Evolutionary conservation across 306 rosid genomes (phyloP).

Genomic region (Datisca glomerata): DNA sequence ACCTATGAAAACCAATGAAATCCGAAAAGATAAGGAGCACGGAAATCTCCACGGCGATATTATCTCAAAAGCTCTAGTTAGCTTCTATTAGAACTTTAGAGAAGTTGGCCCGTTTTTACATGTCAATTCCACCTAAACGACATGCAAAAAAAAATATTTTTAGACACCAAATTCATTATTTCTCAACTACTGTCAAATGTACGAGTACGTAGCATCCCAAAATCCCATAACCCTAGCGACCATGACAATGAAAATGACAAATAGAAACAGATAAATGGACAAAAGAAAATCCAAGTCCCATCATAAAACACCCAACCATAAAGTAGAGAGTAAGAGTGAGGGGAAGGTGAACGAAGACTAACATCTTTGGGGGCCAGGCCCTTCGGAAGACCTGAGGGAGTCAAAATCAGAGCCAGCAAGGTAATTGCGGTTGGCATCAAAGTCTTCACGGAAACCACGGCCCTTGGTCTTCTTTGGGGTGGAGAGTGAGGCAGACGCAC

Average conservation of each 20-base stretch:
- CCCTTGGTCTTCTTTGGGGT: slow-evolving; percentile 81
- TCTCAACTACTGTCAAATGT: too few relatives aligned
- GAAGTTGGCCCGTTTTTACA: too few relatives aligned
- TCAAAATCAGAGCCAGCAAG: slow-evolving; percentile 75
- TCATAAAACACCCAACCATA: background rate
- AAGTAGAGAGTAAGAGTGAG: background rate
- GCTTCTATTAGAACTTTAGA: too few relatives aligned
- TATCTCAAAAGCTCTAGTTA: too few relatives aligned
- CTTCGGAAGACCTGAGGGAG: slow-evolving; percentile 60
- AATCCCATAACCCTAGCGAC: slow-evolving; percentile 5
- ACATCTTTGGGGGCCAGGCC: slow-evolving; percentile 94
- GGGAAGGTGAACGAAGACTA: slow-evolving; percentile 6
- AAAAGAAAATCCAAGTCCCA: slow-evolving; percentile 2
- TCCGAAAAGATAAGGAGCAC: too few relatives aligned
- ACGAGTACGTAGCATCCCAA: background rate
- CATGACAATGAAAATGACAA: background rate
- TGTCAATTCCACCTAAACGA: too few relatives aligned
- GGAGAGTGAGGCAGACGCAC: slow-evolving; percentile 36
- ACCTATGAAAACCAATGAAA: too few relatives aligned
- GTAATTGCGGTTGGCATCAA: slow-evolving; percentile 59
- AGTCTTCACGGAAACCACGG: slow-evolving; percentile 84
- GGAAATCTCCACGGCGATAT: too few relatives aligned
- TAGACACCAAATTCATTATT: too few relatives aligned
- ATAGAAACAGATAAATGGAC: background rate
- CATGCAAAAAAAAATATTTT: too few relatives aligned